Percentiles rank a stretch among this genome's conserved stretches.
These are phyloP conservation scores for Larix sibirica DNA, from an alignment of 83 land plant genomes.

Conservation along the genomic window DNA sequence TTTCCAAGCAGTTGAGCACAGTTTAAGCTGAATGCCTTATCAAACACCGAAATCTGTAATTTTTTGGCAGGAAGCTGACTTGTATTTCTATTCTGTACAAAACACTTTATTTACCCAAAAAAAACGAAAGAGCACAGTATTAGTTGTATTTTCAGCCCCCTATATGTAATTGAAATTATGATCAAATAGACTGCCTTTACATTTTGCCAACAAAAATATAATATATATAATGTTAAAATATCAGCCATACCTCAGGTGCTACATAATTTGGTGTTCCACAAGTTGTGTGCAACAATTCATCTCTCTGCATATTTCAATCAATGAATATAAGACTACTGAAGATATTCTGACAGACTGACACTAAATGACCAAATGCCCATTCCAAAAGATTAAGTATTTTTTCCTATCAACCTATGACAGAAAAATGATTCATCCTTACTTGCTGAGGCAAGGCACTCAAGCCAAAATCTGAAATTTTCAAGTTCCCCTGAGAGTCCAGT, in stretches of 20 bases:
- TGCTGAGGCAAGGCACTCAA: constrained; percentile 92
- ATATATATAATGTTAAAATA: not conserved
- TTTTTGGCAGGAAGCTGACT: no score
- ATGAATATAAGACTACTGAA: constrained; percentile 6
- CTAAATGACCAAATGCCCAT: not conserved
- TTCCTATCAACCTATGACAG: not conserved
- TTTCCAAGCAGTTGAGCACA: no score
- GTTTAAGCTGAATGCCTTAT: no score
- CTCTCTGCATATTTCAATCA: constrained; percentile 49
- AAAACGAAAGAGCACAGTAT: not conserved
- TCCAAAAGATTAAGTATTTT: not conserved
- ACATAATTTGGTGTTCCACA: constrained; percentile 98
- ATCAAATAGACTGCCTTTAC: not conserved
- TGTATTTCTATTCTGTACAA: no score
- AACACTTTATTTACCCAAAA: not conserved
- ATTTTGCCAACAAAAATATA: not conserved
- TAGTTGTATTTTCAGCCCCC: not conserved
- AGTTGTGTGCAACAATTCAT: constrained; percentile 82
- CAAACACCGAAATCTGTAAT: no score
- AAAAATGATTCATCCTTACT: constrained; percentile 32
- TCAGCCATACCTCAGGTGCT: constrained; percentile 81
- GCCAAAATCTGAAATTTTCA: constrained; percentile 98
- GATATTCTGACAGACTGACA: not conserved
- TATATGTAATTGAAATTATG: not conserved
- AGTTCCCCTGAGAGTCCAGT: constrained; percentile 81